Percentiles rank a stretch among this genome's conserved stretches.
These are phyloP conservation scores for Dothistroma pini DNA, from an alignment of 2,329 filamentous ascomycete genomes.

Conservation along the genomic window DNA sequence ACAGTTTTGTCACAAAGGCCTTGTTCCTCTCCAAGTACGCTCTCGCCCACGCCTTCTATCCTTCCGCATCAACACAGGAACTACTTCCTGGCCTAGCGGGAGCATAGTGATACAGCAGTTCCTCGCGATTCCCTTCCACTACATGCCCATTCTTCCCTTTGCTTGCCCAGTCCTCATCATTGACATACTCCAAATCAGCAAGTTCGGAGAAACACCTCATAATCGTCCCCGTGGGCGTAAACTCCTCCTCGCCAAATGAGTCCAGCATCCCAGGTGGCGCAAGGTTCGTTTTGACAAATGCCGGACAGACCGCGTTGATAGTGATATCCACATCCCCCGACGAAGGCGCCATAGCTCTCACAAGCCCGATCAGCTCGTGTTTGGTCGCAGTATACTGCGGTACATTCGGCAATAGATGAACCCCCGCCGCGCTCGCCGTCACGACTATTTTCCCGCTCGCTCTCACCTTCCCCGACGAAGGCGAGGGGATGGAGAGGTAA, in stretches of 20 bases:
- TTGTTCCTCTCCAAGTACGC: slow-evolving; percentile 31
- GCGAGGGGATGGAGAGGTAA: slow-evolving; percentile 33
- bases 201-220: slow-evolving; percentile 40
- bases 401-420: slow-evolving; percentile 34
- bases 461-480: slow-evolving; percentile 15
- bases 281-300: slow-evolving; percentile 39
- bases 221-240: slow-evolving; percentile 42
- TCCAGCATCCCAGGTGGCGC: slow-evolving; percentile 39
- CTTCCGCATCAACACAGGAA: slow-evolving; percentile 22
- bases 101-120: slow-evolving; percentile 27
- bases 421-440: slow-evolving; percentile 34
- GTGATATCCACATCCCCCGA: slow-evolving; percentile 37
- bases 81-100: slow-evolving; percentile 18
- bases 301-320: slow-evolving; percentile 42
- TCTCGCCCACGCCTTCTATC: slow-evolving; percentile 26
- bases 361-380: slow-evolving; percentile 42
- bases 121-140: slow-evolving; percentile 29
- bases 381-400: slow-evolving; percentile 45
- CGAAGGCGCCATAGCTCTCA: slow-evolving; percentile 35
- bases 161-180: slow-evolving; percentile 25
- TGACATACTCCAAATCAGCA: slow-evolving; percentile 26
- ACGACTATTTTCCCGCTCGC: slow-evolving; percentile 34
- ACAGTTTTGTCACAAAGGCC: not conserved
- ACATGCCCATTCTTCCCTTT: slow-evolving; percentile 26
- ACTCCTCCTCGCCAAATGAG: slow-evolving; percentile 38